Percentiles rank a stretch among this genome's conserved stretches.
Conservation (phyloP, 2,329 filamentous ascomycete species). For the Arthrobotrys musiformis region DNA sequence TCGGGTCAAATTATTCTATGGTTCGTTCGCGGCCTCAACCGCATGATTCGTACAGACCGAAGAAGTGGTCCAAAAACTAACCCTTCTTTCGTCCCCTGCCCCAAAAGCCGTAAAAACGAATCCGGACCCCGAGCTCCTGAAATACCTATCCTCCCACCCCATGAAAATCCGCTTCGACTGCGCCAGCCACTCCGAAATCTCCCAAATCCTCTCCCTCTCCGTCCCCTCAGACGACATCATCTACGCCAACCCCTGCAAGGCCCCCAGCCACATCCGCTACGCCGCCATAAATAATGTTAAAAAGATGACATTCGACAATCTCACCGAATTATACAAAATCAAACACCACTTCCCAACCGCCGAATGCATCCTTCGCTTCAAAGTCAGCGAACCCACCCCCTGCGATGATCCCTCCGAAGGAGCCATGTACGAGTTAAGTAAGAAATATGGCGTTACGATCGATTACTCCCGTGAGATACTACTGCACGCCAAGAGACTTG, state of each 20-base stretch:
- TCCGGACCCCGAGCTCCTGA: slow-evolving; percentile 18
- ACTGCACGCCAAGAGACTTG: slow-evolving; percentile 5
- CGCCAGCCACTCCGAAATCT: slow-evolving; percentile 38
- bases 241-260: slow-evolving; percentile 53
- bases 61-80: neutral
- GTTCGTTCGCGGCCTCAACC: slow-evolving; percentile 2
- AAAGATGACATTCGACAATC: slow-evolving; percentile 51
- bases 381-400: neutral
- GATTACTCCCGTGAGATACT: slow-evolving; percentile 19
- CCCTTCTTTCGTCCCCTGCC: too few species aligned
- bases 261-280: slow-evolving; percentile 47
- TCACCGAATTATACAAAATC: slow-evolving; percentile 41
- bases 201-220: slow-evolving; percentile 32
- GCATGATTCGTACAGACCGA: too few species aligned
- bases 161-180: slow-evolving; percentile 44
- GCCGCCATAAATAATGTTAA: slow-evolving; percentile 20
- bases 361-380: slow-evolving; percentile 35
- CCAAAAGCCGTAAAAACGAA: slow-evolving; percentile 54
- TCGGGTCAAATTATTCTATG: slow-evolving; percentile 35
- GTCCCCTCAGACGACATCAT: slow-evolving; percentile 31
- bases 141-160: slow-evolving; percentile 9
- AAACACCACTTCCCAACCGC: slow-evolving; percentile 24
- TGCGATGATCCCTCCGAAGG: neutral
- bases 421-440: slow-evolving; percentile 35
- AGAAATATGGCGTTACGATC: slow-evolving; percentile 42